Evolutionary conservation across 495 filamentous ascomycete genomes (phyloP), one percentile per base, ranked within the genome.

Genomic region (Penicillium verhagenii): DNA sequence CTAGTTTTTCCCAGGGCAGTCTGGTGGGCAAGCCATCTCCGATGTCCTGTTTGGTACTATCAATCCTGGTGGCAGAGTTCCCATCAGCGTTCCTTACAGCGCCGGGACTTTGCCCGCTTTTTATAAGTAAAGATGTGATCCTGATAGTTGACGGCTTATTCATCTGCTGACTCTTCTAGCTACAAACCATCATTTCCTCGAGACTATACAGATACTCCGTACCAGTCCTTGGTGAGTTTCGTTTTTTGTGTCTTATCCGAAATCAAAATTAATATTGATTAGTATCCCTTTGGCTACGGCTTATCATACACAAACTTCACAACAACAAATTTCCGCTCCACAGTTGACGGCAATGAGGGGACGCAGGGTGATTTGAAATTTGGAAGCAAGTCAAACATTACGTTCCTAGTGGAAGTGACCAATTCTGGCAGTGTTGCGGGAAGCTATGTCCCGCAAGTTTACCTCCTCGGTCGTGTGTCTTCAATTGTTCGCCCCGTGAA

Each of bases 381-480:
- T 49, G 50, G 38, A 2, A 24, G 43, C 0, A 57, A 60, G 8
- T 69, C 70, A 19, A 64, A 51, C 9, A 60, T 73, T n/a, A 60
- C 40, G 10, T 76, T 76, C 46, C 60, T 57, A 0, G 66, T 65
- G n/a, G 29, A 50, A 10, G 52, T 75, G 7, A 65, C 52, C 29
- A 76, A 77, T 21, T 69, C 24, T 18, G 70, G 70, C 8, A 42
- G 31, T 1, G 39, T 70, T 16, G 52, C 53, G 19, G 73, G 73
- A 8, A 72, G 69, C 29, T 73, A 72, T 42, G 64, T 74, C 2
- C 63, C 66, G 4, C 72, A 76, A 55, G 59, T 75, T 13, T 77
- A 77, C 54, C 47, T 65, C 0, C 54, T 76, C 3, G 60, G 62
- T 8, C 69, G 73, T 8, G 59, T 75, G 6, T 68, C 69, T 2